Evolutionary conservation across 148 eudicot genomes (phyloP).

Genomic region (Arbutus unedo): DNA sequence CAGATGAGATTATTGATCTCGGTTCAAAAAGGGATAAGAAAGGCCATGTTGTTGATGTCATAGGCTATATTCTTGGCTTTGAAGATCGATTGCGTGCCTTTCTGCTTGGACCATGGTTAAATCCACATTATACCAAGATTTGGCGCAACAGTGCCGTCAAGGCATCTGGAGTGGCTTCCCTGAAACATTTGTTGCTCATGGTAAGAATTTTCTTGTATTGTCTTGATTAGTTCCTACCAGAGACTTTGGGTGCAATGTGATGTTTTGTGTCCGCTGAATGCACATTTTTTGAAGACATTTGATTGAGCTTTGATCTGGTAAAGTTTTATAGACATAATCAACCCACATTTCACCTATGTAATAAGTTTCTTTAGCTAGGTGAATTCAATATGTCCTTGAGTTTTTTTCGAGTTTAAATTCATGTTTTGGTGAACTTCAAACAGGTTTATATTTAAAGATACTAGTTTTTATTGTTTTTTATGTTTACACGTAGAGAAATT

Average conservation of each 20-base stretch:
- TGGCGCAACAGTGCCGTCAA: constrained; percentile 57
- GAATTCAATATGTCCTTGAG: not conserved
- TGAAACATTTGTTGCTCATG: constrained; percentile 59
- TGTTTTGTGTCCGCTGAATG: not conserved
- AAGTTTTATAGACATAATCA: not conserved
- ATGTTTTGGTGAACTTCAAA: not conserved
- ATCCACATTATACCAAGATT: constrained; percentile 56
- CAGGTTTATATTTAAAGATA: not conserved
- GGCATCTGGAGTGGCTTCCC: constrained; percentile 48
- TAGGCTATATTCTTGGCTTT: constrained; percentile 56
- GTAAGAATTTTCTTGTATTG: constrained; percentile 34
- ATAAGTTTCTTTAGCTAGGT: not conserved
- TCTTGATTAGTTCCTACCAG: not conserved
- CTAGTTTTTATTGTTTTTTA: not conserved
- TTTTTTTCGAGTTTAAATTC: not conserved
- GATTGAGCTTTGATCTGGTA: not conserved
- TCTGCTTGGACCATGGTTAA: constrained; percentile 84
- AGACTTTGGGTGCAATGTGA: not conserved
- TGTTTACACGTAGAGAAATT: not conserved
- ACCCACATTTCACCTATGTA: not conserved
- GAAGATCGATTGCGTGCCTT: constrained; percentile 89
- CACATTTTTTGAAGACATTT: not conserved
- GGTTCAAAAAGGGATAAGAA: constrained; percentile 35
- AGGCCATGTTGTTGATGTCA: constrained; percentile 65
- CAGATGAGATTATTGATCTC: constrained; percentile 38